Evolutionary conservation across 148 eudicot genomes (phyloP), one percentile per base, ranked within the genome.

Genomic region (Selenicereus undatus): DNA sequence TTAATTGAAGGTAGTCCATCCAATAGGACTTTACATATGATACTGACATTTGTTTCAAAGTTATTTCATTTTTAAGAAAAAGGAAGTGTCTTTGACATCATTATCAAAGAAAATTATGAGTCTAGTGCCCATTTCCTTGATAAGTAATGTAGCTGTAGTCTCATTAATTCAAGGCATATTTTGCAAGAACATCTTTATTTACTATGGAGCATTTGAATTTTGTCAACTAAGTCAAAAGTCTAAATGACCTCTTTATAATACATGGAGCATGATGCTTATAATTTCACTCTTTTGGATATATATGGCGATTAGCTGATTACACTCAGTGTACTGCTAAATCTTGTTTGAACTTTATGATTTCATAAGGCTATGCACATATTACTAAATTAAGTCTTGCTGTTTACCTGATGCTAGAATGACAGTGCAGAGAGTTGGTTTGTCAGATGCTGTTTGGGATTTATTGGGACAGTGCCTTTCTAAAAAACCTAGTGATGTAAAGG

Each of bases 401-500:
- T 69, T 71, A 22, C 39, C 70, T 80, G 45, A 80, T 89, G 73
- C 54, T 87, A 97, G 99, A 83, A 90, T 81, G 88, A 88, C 97
- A 42, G 90, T 91, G 78, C 83, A 89, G 79, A 86, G 90, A 83
- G 85, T 90, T 83, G 99, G 99, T 52, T 84, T 87, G 76, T 90
- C 96, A 80, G 98, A 92, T 86, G 84, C 84, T 70, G 91, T 85
- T 75, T 82, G 94, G 87, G 93, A 92, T 83, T 66, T 90, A 72
- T 82, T 97, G 82, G 97, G 91, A 17, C 95, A 93, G 79, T 88
- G 90, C 84, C 85, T 97, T 27, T 88, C 93, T 76, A 91, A 87
- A 83, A 94, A 91, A 84, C 91, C 99, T 77, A 52, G 78, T 83
- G 99, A 97, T 80, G 56, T 97, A 83, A 88, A 88, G 99, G 99